Conservation (phyloP, 257 asterid genomes). For the Echium plantagineum region DNA sequence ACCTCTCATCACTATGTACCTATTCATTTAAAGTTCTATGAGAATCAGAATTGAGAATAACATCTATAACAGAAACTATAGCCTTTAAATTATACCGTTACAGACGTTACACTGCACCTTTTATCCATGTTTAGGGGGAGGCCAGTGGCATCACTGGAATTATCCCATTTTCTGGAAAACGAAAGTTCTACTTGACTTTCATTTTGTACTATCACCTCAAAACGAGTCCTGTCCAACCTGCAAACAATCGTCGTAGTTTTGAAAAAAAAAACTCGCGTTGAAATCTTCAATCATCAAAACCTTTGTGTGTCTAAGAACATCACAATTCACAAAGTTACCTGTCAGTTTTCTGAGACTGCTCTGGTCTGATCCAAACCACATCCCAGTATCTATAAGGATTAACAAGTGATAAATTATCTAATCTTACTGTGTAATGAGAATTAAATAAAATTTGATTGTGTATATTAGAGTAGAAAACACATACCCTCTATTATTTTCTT, state of each 20-base stretch:
- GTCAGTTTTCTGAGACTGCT: not conserved
- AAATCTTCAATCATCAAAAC: no score
- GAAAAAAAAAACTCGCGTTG: no score
- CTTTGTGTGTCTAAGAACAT: no score
- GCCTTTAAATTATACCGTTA: not conserved
- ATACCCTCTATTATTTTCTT: constrained; percentile 1
- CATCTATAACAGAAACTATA: not conserved
- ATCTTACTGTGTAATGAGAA: not conserved
- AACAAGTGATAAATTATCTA: not conserved
- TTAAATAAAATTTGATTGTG: not conserved
- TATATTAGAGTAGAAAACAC: not conserved
- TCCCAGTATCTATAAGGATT: not conserved
- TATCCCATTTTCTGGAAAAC: constrained; percentile 4
- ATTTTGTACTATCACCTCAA: not conserved
- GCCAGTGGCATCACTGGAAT: not conserved
- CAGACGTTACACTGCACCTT: not conserved
- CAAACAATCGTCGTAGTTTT: no score
- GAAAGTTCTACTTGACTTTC: constrained; percentile 6
- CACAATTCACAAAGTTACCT: no score
- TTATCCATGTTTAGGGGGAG: constrained; percentile 7
- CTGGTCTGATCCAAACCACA: not conserved
- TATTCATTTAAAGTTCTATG: not conserved
- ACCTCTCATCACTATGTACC: constrained; percentile 20
- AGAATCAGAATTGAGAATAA: not conserved
- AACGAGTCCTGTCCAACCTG: constrained; percentile 2